phyloP scores from a whole-genome alignment of 2,329 filamentous ascomycete genomes.

The Neofusicoccum sp. region DNA sequence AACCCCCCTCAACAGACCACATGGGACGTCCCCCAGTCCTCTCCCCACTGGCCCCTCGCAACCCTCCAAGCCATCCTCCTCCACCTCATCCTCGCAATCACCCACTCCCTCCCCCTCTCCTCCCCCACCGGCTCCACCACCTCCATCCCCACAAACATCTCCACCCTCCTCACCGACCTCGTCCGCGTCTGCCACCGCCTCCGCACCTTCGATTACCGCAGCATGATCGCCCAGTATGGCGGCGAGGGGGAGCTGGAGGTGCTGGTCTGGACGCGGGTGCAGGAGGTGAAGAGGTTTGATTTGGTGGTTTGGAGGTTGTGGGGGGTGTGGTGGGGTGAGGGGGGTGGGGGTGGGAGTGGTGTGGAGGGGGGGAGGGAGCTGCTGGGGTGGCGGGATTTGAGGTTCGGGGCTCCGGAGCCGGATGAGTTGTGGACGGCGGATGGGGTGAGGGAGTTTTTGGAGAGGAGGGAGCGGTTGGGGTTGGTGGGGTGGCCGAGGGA shows the following conservation, averaged over 20 bases:
- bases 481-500: not conserved
- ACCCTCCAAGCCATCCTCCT: slow-evolving; percentile 14
- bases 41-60: slow-evolving; percentile 1
- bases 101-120: not conserved
- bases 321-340: not conserved
- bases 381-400: not conserved
- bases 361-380: not conserved
- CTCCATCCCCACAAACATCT: not conserved
- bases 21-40: not conserved
- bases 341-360: not conserved
- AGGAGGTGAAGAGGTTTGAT: slow-evolving; percentile 12
- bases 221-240: not conserved
- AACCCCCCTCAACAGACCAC: not conserved
- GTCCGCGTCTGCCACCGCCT: not conserved
- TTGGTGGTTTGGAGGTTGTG: not conserved
- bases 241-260: not conserved
- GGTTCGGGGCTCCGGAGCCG: not conserved
- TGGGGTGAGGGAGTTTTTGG: slow-evolving; percentile 9
- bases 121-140: not conserved
- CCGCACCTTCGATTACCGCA: not conserved
- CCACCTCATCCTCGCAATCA: not conserved
- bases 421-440: slow-evolving; percentile 12
- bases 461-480: not conserved
- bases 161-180: not conserved
- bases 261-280: not conserved